phyloP scores from a whole-genome alignment of 2,329 filamentous ascomycete genomes.

The Sporothrix sp. region DNA sequence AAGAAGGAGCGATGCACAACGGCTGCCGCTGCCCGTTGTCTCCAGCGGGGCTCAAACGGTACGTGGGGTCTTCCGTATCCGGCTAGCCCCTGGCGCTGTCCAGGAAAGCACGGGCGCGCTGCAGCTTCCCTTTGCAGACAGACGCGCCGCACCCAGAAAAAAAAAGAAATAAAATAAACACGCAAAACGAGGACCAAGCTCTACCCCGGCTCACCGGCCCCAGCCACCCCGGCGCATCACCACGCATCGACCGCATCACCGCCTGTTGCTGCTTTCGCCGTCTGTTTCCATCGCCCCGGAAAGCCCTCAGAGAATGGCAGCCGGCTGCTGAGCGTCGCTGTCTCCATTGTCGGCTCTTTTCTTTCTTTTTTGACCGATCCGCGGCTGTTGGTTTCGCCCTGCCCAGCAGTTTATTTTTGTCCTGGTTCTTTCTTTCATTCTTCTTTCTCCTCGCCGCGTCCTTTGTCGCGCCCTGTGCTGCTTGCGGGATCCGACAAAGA shows the following conservation, averaged over 20 bases:
- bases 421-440: not conserved
- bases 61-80: conserved; percentile 6
- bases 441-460: not conserved
- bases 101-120: conserved; percentile 7
- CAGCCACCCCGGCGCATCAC: conserved; percentile 1
- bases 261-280: not conserved
- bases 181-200: not conserved
- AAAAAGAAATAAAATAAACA: conserved; percentile 11
- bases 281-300: too few relatives aligned
- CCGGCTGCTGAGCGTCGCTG: conserved; percentile 2
- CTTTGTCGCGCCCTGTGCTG: not conserved
- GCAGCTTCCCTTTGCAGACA: not conserved
- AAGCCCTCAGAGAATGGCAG: conserved; percentile 2
- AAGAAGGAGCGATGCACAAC: too few relatives aligned
- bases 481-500: conserved; percentile 10
- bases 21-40: too few relatives aligned
- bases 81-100: not conserved
- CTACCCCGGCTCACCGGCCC: conserved; percentile 2
- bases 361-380: not conserved
- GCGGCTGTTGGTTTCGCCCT: not conserved
- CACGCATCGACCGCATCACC: not conserved
- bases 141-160: conserved; percentile 10
- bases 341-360: not conserved
- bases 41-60: conserved; percentile 4
- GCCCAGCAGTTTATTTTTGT: conserved; percentile 1